Evolutionary conservation across 768 basidiomycete genomes (phyloP).

Genomic region (Atractiella rhizophila): DNA sequence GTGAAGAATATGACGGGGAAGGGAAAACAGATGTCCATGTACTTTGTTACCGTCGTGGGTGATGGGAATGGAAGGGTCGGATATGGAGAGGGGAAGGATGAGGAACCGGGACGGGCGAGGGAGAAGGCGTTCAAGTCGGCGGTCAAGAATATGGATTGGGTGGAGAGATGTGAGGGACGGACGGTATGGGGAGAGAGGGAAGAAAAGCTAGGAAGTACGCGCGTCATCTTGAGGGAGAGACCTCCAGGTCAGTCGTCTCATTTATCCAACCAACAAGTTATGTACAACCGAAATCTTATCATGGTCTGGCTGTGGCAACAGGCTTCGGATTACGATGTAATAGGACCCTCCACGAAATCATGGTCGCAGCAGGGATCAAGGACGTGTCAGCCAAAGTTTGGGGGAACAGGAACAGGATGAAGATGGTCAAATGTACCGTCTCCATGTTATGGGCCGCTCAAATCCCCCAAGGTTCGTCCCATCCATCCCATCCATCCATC

Average conservation of each 20-base stretch:
- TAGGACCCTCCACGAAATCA: constrained; percentile 56
- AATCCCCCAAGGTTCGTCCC: constrained; percentile 33
- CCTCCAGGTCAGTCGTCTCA: constrained; percentile 22
- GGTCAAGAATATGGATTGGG: constrained; percentile 66
- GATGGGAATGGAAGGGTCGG: constrained; percentile 65
- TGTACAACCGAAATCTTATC: not conserved
- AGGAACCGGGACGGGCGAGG: constrained; percentile 28
- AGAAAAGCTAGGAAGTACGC: constrained; percentile 59
- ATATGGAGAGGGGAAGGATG: constrained; percentile 56
- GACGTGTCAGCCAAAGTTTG: constrained; percentile 86
- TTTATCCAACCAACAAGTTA: not conserved
- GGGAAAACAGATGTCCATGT: constrained; percentile 49
- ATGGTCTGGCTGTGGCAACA: constrained; percentile 35
- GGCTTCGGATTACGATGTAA: constrained; percentile 84
- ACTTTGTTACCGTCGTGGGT: constrained; percentile 45
- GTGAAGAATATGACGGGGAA: constrained; percentile 81
- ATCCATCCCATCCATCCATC: not conserved
- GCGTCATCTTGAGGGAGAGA: constrained; percentile 40
- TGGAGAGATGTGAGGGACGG: constrained; percentile 76
- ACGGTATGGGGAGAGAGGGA: constrained; percentile 84
- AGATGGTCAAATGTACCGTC: constrained; percentile 63
- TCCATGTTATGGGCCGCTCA: constrained; percentile 65
- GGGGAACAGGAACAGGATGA: constrained; percentile 63
- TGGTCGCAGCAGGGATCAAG: constrained; percentile 82
- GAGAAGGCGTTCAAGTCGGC: constrained; percentile 41